Evolutionary conservation across 352 stramenopile genomes (phyloP).

Genomic region (Elongisporangium senticosum): DNA sequence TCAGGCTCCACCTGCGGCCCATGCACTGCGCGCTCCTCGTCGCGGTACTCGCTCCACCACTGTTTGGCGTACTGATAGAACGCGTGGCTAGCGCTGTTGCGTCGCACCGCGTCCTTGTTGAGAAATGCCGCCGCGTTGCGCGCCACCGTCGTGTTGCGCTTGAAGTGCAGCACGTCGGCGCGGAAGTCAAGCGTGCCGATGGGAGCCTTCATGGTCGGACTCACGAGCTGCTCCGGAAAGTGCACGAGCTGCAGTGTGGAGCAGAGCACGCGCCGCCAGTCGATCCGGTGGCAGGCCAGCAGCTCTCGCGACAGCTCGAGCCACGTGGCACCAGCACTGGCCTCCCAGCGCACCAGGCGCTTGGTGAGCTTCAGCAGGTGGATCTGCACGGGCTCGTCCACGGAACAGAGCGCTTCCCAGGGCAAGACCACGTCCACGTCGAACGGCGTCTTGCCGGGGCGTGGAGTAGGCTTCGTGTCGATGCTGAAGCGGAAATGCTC

Average conservation of each 20-base stretch:
- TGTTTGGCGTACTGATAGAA: constrained; percentile 83
- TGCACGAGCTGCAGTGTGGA: constrained; percentile 66
- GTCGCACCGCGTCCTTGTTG: constrained; percentile 46
- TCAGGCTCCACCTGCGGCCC: constrained; percentile 4
- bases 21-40: constrained; percentile 14
- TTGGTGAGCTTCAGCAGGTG: constrained; percentile 61
- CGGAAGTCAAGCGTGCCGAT: constrained; percentile 66
- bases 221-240: constrained; percentile 53
- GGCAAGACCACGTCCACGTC: constrained; percentile 54
- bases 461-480: constrained; percentile 23
- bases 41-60: constrained; percentile 80
- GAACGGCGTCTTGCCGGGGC: constrained; percentile 18
- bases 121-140: constrained; percentile 41
- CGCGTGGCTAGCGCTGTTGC: constrained; percentile 42
- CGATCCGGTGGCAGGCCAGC: constrained; percentile 55
- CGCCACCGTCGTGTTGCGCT: constrained; percentile 32
- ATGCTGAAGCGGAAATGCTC: constrained; percentile 61
- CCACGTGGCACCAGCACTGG: constrained; percentile 18
- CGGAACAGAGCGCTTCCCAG: constrained; percentile 63
- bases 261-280: constrained; percentile 76
- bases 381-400: constrained; percentile 58
- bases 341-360: constrained; percentile 25
- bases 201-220: constrained; percentile 57
- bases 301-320: constrained; percentile 48
- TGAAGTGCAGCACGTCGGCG: constrained; percentile 55